phyloP scores from a whole-genome alignment of 495 filamentous ascomycete species.

The Podospora pseudocomata region DNA sequence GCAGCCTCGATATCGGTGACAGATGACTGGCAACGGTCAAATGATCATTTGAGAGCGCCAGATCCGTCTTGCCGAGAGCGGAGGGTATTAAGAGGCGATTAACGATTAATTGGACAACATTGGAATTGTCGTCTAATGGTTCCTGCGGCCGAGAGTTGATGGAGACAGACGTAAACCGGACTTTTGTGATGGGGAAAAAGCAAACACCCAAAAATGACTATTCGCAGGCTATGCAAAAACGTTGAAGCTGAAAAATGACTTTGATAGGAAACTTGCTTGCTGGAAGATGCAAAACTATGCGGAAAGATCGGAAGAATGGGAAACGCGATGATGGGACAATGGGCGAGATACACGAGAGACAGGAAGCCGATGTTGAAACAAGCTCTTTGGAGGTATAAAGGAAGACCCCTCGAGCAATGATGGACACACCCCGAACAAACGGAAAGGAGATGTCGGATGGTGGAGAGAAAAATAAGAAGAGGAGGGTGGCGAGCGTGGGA shows the following conservation, averaged over 20 bases:
- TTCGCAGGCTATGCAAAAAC: neutral
- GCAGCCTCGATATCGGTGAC: neutral
- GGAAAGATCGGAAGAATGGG: neutral
- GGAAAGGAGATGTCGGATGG: neutral
- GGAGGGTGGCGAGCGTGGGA: neutral
- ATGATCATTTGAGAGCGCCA: neutral
- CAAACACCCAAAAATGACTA: neutral
- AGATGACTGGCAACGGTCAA: constrained; percentile 15
- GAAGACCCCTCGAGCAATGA: neutral
- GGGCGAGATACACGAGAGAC: constrained; percentile 4
- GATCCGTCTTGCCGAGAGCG: constrained; percentile 23
- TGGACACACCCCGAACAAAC: constrained; percentile 2
- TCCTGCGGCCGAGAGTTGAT: constrained; percentile 1
- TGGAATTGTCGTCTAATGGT: constrained; percentile 18
- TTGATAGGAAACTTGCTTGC: neutral
- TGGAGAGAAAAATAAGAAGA: neutral
- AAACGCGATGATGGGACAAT: neutral
- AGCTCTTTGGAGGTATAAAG: neutral
- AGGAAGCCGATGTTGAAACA: neutral
- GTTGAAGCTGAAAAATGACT: neutral
- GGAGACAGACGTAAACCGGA: neutral
- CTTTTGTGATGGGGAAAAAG: neutral
- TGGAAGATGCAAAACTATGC: neutral
- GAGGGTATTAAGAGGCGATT: constrained; percentile 30
- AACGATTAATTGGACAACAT: constrained; percentile 38